Conservation (phyloP, 78 protist species). For the Pigoraptor vietnamica region DNA sequence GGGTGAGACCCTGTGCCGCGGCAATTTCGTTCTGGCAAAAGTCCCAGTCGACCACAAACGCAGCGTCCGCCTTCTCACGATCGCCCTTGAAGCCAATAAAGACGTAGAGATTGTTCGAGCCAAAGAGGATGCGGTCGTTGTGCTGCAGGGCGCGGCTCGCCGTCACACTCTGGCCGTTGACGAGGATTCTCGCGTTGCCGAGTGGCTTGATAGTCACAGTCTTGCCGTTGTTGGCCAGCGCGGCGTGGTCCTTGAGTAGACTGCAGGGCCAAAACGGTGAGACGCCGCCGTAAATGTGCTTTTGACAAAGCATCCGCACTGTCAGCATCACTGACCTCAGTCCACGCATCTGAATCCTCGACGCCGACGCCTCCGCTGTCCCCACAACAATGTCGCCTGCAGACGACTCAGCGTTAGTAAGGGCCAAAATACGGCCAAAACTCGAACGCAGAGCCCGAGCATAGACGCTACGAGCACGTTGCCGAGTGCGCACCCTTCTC, state of each 20-base stretch:
- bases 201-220: not conserved
- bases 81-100: not conserved
- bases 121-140: not conserved
- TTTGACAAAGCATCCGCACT: too few relatives aligned
- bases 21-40: not conserved
- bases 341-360: not conserved
- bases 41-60: not conserved
- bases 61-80: not conserved
- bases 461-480: too few relatives aligned
- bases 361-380: not conserved
- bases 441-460: too few relatives aligned
- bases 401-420: not conserved
- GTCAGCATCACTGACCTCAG: not conserved
- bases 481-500: not conserved
- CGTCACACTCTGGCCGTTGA: not conserved
- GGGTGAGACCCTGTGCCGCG: not conserved
- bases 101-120: not conserved
- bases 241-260: not conserved
- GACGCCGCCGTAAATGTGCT: not conserved
- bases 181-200: not conserved
- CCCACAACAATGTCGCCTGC: not conserved
- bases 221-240: not conserved
- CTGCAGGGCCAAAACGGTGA: too few relatives aligned
- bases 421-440: too few relatives aligned
- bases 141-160: not conserved